Percentiles rank a stretch among this genome's conserved stretches.
phyloP scores from a whole-genome alignment of 202 grass and related monocot species.

The Bolboschoenoplectus hybrid region DNA sequence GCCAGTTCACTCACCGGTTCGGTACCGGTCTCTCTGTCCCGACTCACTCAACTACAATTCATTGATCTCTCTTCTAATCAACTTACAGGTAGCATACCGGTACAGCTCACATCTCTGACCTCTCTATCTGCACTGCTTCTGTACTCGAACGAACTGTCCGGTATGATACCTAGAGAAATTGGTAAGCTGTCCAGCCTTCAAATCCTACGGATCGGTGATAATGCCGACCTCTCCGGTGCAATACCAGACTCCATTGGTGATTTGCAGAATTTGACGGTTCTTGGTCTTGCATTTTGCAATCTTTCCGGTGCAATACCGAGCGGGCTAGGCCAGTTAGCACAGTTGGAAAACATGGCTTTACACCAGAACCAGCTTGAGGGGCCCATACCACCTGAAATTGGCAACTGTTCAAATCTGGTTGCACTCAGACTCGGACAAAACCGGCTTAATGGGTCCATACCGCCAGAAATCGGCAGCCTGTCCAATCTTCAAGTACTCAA shows the following conservation, averaged over 20 bases:
- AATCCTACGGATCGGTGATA: constrained; percentile 69
- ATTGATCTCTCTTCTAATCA: constrained; percentile 81
- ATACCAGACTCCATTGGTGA: constrained; percentile 60
- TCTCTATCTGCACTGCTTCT: constrained; percentile 53
- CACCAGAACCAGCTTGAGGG: constrained; percentile 67
- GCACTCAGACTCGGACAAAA: constrained; percentile 56
- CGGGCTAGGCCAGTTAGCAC: constrained; percentile 44
- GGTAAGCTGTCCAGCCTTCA: constrained; percentile 54
- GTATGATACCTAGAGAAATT: constrained; percentile 54
- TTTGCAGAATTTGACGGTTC: constrained; percentile 62
- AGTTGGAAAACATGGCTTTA: constrained; percentile 63
- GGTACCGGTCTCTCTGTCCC: constrained; percentile 50
- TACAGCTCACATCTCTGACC: constrained; percentile 47
- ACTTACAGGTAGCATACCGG: constrained; percentile 58
- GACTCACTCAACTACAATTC: constrained; percentile 50
- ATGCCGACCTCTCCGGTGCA: constrained; percentile 54
- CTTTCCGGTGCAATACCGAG: constrained; percentile 64
- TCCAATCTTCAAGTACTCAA: constrained; percentile 62
- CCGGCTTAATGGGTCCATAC: constrained; percentile 55
- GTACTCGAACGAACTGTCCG: constrained; percentile 68
- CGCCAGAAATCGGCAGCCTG: constrained; percentile 55
- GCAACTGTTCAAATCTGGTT: constrained; percentile 41
- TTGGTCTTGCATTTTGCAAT: constrained; percentile 79
- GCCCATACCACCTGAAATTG: constrained; percentile 59
- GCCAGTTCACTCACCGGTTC: constrained; percentile 53